phyloP scores from a whole-genome alignment of 1,284 basidiomycete species.

The Pseudozyma tsukubaensis region DNA sequence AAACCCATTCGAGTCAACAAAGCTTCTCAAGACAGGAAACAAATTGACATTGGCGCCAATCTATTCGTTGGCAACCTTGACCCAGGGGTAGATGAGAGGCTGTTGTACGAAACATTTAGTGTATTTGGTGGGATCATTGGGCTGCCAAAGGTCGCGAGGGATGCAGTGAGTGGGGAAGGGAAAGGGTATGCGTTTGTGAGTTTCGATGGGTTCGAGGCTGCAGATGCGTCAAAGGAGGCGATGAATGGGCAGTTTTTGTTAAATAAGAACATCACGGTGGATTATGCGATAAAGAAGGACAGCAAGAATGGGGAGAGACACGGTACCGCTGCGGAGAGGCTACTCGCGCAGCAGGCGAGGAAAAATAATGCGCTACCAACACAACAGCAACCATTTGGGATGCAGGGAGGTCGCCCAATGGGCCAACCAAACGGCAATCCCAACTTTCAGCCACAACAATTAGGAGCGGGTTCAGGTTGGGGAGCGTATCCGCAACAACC shows the following conservation, averaged over 20 bases:
- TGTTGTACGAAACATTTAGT: conserved; percentile 93
- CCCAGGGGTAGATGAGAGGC: conserved; percentile 89
- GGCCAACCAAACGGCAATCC: conserved; percentile 7
- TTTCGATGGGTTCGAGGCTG: conserved; percentile 95
- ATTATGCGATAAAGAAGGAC: conserved; percentile 99
- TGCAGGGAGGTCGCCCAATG: conserved; percentile 11
- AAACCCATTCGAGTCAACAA: conserved; percentile 99
- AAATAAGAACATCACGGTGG: conserved; percentile 95
- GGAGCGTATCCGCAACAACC: conserved; percentile 12
- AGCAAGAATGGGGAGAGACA: conserved; percentile 96
- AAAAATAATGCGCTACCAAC: conserved; percentile 87
- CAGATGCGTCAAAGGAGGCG: conserved; percentile 93
- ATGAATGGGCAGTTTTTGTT: conserved; percentile 98
- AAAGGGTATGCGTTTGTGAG: conserved; percentile 98
- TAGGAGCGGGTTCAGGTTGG: conserved; percentile 5
- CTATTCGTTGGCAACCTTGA: conserved; percentile 95
- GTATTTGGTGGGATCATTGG: conserved; percentile 93
- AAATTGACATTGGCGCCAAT: conserved; percentile 97
- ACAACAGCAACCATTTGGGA: conserved; percentile 23
- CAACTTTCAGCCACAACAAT: conserved; percentile 8
- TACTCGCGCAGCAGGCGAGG: conserved; percentile 92
- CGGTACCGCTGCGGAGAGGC: conserved; percentile 91
- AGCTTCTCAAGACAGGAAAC: conserved; percentile 92
- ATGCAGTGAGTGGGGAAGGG: conserved; percentile 83
- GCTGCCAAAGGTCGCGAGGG: conserved; percentile 93